phyloP scores from a whole-genome alignment of 2,329 filamentous ascomycete genomes.

The Whalleya microplaca region DNA sequence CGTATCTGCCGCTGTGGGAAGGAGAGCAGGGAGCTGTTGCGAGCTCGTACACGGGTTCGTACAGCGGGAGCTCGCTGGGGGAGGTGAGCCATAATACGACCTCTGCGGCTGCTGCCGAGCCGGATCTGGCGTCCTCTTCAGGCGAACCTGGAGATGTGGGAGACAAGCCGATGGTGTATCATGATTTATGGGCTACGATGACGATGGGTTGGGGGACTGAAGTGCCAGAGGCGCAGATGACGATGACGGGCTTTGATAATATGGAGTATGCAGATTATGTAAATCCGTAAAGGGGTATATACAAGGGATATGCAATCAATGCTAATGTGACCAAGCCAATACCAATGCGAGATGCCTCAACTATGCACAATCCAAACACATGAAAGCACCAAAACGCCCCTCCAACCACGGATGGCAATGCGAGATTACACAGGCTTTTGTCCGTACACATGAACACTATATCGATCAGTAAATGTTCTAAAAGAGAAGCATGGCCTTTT shows the following conservation, averaged over 20 bases:
- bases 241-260: not conserved
- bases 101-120: constrained; percentile 3
- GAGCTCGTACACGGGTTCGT: constrained; percentile 7
- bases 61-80: constrained; percentile 8
- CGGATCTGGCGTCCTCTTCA: constrained; percentile 5
- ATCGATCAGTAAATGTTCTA: not conserved
- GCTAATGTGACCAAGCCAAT: not conserved
- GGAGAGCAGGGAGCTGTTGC: constrained; percentile 35
- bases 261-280: constrained; percentile 9
- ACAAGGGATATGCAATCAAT: not conserved
- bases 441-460: constrained; percentile 23
- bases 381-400: not conserved
- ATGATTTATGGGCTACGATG: constrained; percentile 55
- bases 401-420: not conserved
- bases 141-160: constrained; percentile 2
- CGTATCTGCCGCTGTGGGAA: constrained; percentile 51
- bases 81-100: not conserved
- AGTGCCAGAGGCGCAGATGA: not conserved
- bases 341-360: not conserved
- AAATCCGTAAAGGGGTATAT: not conserved
- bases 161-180: constrained; percentile 36
- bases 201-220: constrained; percentile 47
- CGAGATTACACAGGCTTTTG: constrained; percentile 9
- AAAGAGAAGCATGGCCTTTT: not conserved
- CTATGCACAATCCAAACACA: not conserved